Conservation (phyloP, 2,329 filamentous ascomycete species). For the Boeremia exigua region DNA sequence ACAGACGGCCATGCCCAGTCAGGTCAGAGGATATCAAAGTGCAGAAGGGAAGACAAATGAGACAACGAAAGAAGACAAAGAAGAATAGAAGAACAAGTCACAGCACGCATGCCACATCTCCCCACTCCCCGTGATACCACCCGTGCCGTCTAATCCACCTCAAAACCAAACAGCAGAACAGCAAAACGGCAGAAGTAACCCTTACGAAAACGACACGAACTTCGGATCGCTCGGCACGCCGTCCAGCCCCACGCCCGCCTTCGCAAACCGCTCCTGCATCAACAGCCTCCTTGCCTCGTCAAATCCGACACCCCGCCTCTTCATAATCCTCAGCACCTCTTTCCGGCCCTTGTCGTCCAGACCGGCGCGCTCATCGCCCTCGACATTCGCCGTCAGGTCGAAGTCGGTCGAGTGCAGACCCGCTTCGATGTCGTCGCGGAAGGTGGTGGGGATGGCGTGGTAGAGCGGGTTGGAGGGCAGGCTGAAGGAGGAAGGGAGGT, state of each 20-base stretch:
- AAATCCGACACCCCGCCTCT: slow-evolving; percentile 78
- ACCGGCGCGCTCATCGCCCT: slow-evolving; percentile 76
- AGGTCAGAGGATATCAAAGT: slow-evolving; percentile 7
- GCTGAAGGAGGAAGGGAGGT: slow-evolving; percentile 57
- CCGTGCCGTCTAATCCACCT: background rate
- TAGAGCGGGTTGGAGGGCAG: slow-evolving; percentile 69
- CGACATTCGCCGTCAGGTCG: slow-evolving; percentile 80
- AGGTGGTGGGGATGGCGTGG: slow-evolving; percentile 75
- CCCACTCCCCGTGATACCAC: no score
- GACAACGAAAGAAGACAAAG: slow-evolving; percentile 2
- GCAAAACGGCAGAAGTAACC: background rate
- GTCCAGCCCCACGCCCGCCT: slow-evolving; percentile 86
- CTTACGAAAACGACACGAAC: slow-evolving; percentile 83
- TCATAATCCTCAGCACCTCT: slow-evolving; percentile 91
- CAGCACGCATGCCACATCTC: background rate
- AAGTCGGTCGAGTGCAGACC: slow-evolving; percentile 85
- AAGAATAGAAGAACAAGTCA: background rate
- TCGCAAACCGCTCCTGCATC: slow-evolving; percentile 84
- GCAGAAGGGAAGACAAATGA: slow-evolving; percentile 16
- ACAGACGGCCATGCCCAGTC: background rate
- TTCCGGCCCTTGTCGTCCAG: slow-evolving; percentile 81
- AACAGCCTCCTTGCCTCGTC: slow-evolving; percentile 89
- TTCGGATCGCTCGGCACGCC: slow-evolving; percentile 90
- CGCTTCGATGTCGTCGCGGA: slow-evolving; percentile 84
- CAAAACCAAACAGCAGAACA: background rate